Base-by-base conservation (phyloP, 2,329 filamentous ascomycete species). In the Diaporthe helianthi region DNA sequence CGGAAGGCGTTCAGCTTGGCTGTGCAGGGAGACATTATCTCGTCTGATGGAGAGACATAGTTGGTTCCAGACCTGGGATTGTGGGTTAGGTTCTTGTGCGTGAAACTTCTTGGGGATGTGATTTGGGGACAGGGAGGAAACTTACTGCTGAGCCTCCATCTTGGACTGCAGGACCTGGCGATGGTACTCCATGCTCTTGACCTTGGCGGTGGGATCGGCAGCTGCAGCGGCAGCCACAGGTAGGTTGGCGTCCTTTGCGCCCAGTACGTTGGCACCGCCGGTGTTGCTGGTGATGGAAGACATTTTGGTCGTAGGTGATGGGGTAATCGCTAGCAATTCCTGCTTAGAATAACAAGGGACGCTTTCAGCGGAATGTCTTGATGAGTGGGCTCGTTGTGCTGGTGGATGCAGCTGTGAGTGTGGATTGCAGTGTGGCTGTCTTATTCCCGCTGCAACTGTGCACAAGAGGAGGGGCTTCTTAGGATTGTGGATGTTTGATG, bases 1-100 rank as follows among this genome's bases (percentile, higher is more conserved):
- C 92, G 92, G 80, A 94, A 89, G 49, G 91, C 90, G 72, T 86
- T 91, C 75, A 96, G 87, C 86, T 96, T 96, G 79, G 92, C 90
- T 22, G 90, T 92, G 80, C 92, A 94, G 44, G 93, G 93, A 75
- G 91, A 94, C 90, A 94, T 92, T 83, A 97, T 94, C 81, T 89
- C 90, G 80, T 97, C 93, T n/a, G 92, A 94, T 3, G 93, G 93
- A 22, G 92, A 94, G 78, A 94, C 84, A 81, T 94, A 95, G 67
- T 67, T 71, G 70, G 66, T 69, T 31, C 63, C 64, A 17, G 67
- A 60, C 49, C 67, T 67, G 51, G 67, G 53, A 31, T 46, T 22
- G 33, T 49, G 9, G 49, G 49, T 68, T 24, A 70, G 69, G n/a
- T n/a, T n/a, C n/a, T 31, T 33, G 24, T 36, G 47, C 31, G 31